phyloP scores from a whole-genome alignment of 345 rosid genomes.

The Corchorus capsularis region DNA sequence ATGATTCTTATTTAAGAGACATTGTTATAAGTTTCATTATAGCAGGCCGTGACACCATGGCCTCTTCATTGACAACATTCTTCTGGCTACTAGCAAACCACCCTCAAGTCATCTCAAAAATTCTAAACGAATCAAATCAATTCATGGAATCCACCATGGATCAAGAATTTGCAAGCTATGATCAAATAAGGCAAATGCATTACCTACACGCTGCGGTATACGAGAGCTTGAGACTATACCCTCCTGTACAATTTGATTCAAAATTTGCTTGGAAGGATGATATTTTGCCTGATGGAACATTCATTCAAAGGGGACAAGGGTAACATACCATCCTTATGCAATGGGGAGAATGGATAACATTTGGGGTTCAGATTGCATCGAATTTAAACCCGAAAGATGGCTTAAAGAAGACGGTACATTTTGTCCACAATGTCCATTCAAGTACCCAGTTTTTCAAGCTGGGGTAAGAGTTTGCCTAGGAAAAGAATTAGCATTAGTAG shows the following conservation, averaged over 20 bases:
- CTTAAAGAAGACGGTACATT: slow-evolving; percentile 28
- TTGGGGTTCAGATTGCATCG: slow-evolving; percentile 57
- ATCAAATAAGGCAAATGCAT: slow-evolving; percentile 30
- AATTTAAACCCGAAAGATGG: slow-evolving; percentile 65
- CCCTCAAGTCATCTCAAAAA: slow-evolving; percentile 41
- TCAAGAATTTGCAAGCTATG: no score
- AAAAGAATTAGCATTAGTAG: slow-evolving; percentile 41
- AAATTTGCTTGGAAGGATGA: slow-evolving; percentile 54
- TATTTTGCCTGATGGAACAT: slow-evolving; percentile 55
- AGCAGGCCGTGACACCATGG: slow-evolving; percentile 61
- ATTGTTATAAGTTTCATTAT: slow-evolving; percentile 53
- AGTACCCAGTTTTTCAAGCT: slow-evolving; percentile 46
- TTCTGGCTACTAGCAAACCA: slow-evolving; percentile 49
- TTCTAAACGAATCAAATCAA: slow-evolving; percentile 31
- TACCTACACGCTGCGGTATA: slow-evolving; percentile 54
- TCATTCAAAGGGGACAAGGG: slow-evolving; percentile 47
- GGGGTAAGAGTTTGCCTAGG: slow-evolving; percentile 46
- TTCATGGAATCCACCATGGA: slow-evolving; percentile 19
- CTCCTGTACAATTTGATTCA: slow-evolving; percentile 68
- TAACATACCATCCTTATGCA: slow-evolving; percentile 44
- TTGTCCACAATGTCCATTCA: slow-evolving; percentile 30
- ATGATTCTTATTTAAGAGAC: slow-evolving; percentile 44
- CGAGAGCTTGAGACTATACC: slow-evolving; percentile 59
- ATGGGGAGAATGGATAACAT: slow-evolving; percentile 33
- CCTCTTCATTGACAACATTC: slow-evolving; percentile 51